These are phyloP conservation scores for Exophiala oligosperma DNA, from an alignment of 2,329 filamentous ascomycete genomes.

Conservation along the genomic window DNA sequence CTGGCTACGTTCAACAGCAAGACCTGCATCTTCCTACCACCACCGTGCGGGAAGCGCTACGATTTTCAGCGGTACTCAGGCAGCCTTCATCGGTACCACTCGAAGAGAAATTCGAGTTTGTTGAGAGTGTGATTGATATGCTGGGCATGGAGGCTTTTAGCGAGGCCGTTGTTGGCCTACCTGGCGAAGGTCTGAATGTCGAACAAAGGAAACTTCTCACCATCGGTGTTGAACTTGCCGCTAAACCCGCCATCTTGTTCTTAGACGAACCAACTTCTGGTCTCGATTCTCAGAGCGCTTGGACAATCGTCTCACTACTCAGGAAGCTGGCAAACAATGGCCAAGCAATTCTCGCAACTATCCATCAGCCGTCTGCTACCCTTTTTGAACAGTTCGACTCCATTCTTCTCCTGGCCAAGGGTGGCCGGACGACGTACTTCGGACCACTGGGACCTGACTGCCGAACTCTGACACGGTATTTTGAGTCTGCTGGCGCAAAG, in stretches of 20 bases:
- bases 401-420: slow-evolving; percentile 61
- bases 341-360: slow-evolving; percentile 87
- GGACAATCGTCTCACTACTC: slow-evolving; percentile 80
- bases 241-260: slow-evolving; percentile 83
- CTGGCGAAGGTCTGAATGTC: slow-evolving; percentile 69
- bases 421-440: slow-evolving; percentile 68
- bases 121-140: slow-evolving; percentile 83
- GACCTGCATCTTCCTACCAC: slow-evolving; percentile 65
- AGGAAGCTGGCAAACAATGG: slow-evolving; percentile 84
- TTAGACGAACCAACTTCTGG: slow-evolving; percentile 92
- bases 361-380: slow-evolving; percentile 89
- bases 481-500: slow-evolving; percentile 61
- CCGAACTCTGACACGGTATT: slow-evolving; percentile 59
- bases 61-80: slow-evolving; percentile 80
- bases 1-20: slow-evolving; percentile 68
- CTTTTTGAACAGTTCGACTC: slow-evolving; percentile 79
- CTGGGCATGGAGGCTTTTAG: slow-evolving; percentile 86
- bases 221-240: slow-evolving; percentile 89
- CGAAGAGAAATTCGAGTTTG: slow-evolving; percentile 77
- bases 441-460: slow-evolving; percentile 64
- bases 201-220: slow-evolving; percentile 73
- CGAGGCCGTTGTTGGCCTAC: slow-evolving; percentile 83
- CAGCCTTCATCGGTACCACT: slow-evolving; percentile 72
- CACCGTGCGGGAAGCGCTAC: slow-evolving; percentile 69
- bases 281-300: slow-evolving; percentile 86